These are phyloP conservation scores for Trichoderma sp. DNA, from an alignment of 2,329 filamentous ascomycete species.

Conservation along the genomic window DNA sequence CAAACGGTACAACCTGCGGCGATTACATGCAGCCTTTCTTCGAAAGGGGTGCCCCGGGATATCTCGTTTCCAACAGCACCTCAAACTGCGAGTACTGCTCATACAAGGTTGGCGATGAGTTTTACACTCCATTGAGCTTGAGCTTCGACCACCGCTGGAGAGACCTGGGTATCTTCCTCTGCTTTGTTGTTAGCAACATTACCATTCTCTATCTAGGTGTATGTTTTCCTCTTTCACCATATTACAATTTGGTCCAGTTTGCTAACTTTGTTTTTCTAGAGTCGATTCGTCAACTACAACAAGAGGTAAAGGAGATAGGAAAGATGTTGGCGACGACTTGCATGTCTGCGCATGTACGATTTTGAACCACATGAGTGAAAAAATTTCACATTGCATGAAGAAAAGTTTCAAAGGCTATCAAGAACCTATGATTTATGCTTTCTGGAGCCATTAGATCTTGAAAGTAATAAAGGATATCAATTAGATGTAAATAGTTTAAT, in stretches of 20 bases:
- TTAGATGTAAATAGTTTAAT: conserved; percentile 5
- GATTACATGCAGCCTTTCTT: conserved; percentile 76
- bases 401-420: neutral
- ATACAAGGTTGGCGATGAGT: conserved; percentile 76
- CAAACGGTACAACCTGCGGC: conserved; percentile 64
- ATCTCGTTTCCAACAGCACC: conserved; percentile 65
- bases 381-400: neutral
- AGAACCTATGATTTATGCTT: neutral
- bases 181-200: conserved; percentile 76
- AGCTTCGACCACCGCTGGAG: conserved; percentile 71
- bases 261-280: conserved; percentile 32
- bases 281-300: conserved; percentile 54
- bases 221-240: conserved; percentile 31
- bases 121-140: conserved; percentile 67
- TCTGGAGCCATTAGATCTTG: neutral
- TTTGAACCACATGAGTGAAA: neutral
- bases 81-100: conserved; percentile 76
- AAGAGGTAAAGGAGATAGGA: conserved; percentile 36
- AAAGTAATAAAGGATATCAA: neutral
- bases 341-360: neutral
- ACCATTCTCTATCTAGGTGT: conserved; percentile 56
- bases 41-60: conserved; percentile 63
- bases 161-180: conserved; percentile 74
- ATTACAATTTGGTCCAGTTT: neutral
- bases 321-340: neutral